Base-by-base conservation (phyloP, 148 eudicot species). In the Rhododendron molle region DNA sequence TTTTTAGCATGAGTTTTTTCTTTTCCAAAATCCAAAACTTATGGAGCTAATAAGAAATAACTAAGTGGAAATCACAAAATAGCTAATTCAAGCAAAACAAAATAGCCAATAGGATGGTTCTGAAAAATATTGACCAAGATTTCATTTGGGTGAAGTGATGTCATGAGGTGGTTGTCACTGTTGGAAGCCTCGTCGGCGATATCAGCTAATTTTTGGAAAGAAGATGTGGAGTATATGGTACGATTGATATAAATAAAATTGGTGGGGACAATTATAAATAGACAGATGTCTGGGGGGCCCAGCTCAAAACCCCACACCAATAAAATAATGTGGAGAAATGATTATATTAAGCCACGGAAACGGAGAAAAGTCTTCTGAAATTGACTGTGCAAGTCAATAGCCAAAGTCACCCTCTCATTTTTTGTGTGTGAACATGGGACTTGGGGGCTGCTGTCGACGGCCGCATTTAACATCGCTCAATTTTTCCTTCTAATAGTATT, bases 371-470 rank as follows among this genome's bases (percentile, higher is more conserved):
- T 60, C 82, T 67, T 30, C 82, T 46, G 83, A 87, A 71, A 85
- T 85, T 85, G 89, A 85, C 85, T 76, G 87, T 85, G 62, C 78
- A 85, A 62, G 87, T 87, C 86, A 87, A 85, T 34, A 69, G 38
- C 76, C 60, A 60, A 81, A 80, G 87, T 85, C 85, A 34, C 58
- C 85, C 56, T 85, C 87, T 40, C 44, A 40, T 0, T 40, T 40
- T 40, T 40, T 40, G 7, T 0, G 44, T 40, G 44, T 40, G 44
- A 40, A 40, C 0, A 40, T 40, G 44, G 44, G 7, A 40, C 44
- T 40, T 40, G 44, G 7, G 7, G 44, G 44, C 44, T 6, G 7
- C 44, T 0, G 44, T 40, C 44, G 1, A 40, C 44, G 0, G 44
- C 44, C 44, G 44, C 44, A 40, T 40, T 40, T 0, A 40, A 7